Percentiles rank a stretch among this genome's conserved stretches.
These are phyloP conservation scores for Vitis hybrid DNA, from an alignment of 177 flowering plant genomes.

Conservation along the genomic window DNA sequence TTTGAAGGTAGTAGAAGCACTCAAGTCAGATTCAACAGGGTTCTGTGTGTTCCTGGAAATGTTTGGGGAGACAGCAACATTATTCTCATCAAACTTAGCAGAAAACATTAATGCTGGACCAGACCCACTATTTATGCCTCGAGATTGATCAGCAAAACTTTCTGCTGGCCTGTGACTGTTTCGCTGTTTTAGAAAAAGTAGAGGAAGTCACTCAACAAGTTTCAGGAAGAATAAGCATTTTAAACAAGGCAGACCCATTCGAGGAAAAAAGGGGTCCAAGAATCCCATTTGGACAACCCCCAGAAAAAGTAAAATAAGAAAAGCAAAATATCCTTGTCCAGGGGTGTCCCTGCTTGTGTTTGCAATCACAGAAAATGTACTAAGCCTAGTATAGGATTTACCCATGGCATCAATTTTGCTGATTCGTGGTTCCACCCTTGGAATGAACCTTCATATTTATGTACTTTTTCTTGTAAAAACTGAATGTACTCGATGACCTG, in stretches of 20 bases:
- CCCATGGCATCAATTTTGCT: constrained; percentile 63
- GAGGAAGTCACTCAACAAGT: not conserved
- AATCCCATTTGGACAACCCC: not conserved
- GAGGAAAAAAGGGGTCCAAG: not conserved
- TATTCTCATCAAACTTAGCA: constrained; percentile 34
- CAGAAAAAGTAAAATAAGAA: too few species aligned
- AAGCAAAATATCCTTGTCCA: too few species aligned
- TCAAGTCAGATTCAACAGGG: constrained; percentile 28
- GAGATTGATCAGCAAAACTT: constrained; percentile 33
- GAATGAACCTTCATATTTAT: constrained; percentile 61
- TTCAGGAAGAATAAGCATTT: not conserved
- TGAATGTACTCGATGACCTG: constrained; percentile 94
- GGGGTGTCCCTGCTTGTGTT: too few species aligned
- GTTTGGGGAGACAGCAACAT: constrained; percentile 19
- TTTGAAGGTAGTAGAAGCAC: constrained; percentile 22
- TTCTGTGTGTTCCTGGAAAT: constrained; percentile 24
- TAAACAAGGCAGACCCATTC: not conserved
- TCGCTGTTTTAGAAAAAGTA: constrained; percentile 27
- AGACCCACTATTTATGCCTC: constrained; percentile 23
- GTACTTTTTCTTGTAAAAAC: constrained; percentile 78
- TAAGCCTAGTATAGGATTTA: constrained; percentile 22
- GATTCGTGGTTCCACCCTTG: constrained; percentile 67
- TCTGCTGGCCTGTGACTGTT: constrained; percentile 36
- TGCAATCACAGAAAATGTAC: not conserved
- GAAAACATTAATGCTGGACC: constrained; percentile 21